A percentile compares a stretch with the other conserved stretches of the same genome.
These are phyloP conservation scores for Phytopythium montanum DNA, from an alignment of 352 stramenopile species.

Conservation along the genomic window DNA sequence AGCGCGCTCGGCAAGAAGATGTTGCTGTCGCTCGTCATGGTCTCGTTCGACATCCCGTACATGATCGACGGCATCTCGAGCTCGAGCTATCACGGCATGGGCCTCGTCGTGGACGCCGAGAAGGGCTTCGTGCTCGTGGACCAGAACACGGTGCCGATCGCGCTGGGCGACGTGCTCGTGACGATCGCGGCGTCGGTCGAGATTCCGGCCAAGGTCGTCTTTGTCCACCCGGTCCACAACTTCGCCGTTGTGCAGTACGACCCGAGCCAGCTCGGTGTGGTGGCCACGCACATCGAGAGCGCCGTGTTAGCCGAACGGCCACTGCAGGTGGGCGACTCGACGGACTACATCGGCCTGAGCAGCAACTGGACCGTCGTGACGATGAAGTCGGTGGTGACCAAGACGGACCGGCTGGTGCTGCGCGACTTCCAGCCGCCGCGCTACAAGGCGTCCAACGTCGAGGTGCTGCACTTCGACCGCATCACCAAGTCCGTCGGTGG, in stretches of 20 bases:
- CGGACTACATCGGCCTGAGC: conserved; percentile 81
- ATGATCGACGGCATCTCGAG: conserved; percentile 90
- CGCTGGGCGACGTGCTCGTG: conserved; percentile 82
- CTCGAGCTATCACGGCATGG: conserved; percentile 86
- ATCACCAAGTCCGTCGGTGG: conserved; percentile 86
- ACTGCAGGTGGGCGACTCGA: conserved; percentile 69
- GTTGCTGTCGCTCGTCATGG: conserved; percentile 84
- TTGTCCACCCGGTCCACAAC: conserved; percentile 92
- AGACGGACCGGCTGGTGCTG: conserved; percentile 77
- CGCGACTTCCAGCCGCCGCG: conserved; percentile 82
- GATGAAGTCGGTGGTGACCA: conserved; percentile 84
- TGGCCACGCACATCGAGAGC: conserved; percentile 57
- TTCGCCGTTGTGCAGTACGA: conserved; percentile 90
- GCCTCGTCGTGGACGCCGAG: conserved; percentile 83
- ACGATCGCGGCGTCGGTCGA: conserved; percentile 88
- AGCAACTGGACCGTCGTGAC: conserved; percentile 87
- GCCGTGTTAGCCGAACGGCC: conserved; percentile 55
- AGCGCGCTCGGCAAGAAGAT: conserved; percentile 68
- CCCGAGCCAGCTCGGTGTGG: conserved; percentile 55
- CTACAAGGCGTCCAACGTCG: conserved; percentile 83
- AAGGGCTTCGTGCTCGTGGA: conserved; percentile 90
- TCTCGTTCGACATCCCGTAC: conserved; percentile 91
- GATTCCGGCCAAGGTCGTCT: conserved; percentile 82
- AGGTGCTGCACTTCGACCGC: conserved; percentile 87
- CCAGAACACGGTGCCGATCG: conserved; percentile 90